These are phyloP conservation scores for Vaccinium vitisidaea DNA, from an alignment of 148 eudicot species.

Conservation along the genomic window DNA sequence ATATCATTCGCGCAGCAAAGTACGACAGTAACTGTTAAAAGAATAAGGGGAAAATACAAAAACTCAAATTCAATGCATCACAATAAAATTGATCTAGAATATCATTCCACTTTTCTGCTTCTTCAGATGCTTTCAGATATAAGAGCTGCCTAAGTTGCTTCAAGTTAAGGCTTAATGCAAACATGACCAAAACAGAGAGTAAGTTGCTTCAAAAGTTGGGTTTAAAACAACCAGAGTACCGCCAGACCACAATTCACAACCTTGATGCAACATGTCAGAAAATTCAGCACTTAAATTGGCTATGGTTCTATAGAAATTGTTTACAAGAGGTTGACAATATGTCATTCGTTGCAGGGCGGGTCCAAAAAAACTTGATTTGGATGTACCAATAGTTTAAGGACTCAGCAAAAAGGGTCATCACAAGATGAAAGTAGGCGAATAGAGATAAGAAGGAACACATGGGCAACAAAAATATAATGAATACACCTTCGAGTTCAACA, in stretches of 20 bases:
- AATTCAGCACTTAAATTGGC: not conserved
- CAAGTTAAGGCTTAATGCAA: not conserved
- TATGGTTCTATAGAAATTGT: not conserved
- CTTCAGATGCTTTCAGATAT: not conserved
- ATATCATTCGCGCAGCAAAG: constrained; percentile 86
- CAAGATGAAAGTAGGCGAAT: not conserved
- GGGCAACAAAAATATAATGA: not conserved
- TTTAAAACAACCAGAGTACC: not conserved
- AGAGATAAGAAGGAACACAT: no score
- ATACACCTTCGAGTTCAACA: not conserved
- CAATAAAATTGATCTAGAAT: not conserved
- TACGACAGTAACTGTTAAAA: constrained; percentile 58
- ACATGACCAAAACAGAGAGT: not conserved
- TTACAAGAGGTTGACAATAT: not conserved
- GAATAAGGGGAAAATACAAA: not conserved
- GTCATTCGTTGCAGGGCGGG: not conserved
- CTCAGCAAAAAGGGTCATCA: not conserved
- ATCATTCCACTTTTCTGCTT: not conserved
- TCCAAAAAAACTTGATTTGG: not conserved
- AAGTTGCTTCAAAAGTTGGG: not conserved
- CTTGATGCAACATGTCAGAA: not conserved
- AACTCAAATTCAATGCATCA: not conserved
- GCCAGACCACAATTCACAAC: not conserved
- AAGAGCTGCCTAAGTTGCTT: not conserved
- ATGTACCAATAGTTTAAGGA: not conserved